Conservation (phyloP, 495 filamentous ascomycete genomes). For the Aspergillus taichungensis region DNA sequence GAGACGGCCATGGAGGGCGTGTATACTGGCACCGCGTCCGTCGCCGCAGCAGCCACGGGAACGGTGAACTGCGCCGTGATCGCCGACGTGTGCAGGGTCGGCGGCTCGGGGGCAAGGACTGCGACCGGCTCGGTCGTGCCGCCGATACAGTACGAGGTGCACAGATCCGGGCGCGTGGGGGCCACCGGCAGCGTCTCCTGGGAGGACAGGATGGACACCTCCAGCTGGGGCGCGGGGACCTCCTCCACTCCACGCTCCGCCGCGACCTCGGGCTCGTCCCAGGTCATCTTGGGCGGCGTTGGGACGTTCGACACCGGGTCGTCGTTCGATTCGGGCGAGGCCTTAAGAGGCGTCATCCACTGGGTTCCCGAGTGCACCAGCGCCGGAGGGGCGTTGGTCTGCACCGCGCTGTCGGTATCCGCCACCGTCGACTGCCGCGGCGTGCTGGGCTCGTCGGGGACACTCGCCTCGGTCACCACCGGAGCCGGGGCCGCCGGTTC, state of each 20-base stretch:
- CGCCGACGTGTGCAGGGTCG: slow-evolving; percentile 19
- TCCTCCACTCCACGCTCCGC: slow-evolving; percentile 9
- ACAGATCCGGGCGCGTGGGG: slow-evolving; percentile 23
- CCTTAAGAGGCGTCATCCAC: slow-evolving; percentile 24
- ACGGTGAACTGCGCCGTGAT: slow-evolving; percentile 25
- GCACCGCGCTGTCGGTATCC: slow-evolving; percentile 13
- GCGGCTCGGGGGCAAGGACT: slow-evolving; percentile 11
- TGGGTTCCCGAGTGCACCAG: slow-evolving; percentile 30
- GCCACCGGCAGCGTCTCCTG: slow-evolving; percentile 31
- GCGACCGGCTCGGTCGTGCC: slow-evolving; percentile 24
- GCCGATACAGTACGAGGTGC: slow-evolving; percentile 23
- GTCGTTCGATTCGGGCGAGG: slow-evolving; percentile 8
- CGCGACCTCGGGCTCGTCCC: slow-evolving; percentile 21
- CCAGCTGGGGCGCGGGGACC: slow-evolving; percentile 19
- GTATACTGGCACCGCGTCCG: slow-evolving; percentile 14
- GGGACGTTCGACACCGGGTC: slow-evolving; percentile 27
- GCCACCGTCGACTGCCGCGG: slow-evolving; percentile 10
- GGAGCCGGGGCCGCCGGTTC: slow-evolving; percentile 9
- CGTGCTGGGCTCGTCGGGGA: slow-evolving; percentile 11
- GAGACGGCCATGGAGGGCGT: slow-evolving; percentile 19
- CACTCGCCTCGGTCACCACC: slow-evolving; percentile 1
- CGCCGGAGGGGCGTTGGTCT: slow-evolving; percentile 11
- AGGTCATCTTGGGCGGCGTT: slow-evolving; percentile 32
- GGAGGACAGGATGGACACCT: slow-evolving; percentile 25
- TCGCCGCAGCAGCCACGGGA: slow-evolving; percentile 15